Evolutionary conservation across 352 stramenopile genomes (phyloP).

Genomic region (Phytophthora megakarya): DNA sequence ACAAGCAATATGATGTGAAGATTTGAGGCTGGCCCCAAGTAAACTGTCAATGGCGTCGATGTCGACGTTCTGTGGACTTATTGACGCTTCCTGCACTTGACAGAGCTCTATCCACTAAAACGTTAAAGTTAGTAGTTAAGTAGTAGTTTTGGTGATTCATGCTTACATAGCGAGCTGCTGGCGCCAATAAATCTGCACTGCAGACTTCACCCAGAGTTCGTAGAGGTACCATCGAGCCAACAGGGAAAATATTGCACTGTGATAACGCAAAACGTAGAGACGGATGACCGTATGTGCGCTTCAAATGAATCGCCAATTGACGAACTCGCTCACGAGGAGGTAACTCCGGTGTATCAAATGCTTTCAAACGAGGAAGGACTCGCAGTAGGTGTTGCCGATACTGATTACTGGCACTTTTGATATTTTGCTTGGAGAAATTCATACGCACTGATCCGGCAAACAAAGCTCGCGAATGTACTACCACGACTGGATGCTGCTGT

Average conservation of each 20-base stretch:
- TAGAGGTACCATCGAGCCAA: slow-evolving; percentile 34
- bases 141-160: too few species aligned
- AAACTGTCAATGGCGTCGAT: slow-evolving; percentile 67
- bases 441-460: slow-evolving; percentile 37
- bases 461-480: slow-evolving; percentile 30
- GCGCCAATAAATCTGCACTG: slow-evolving; percentile 38
- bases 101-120: slow-evolving; percentile 47
- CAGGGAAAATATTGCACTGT: slow-evolving; percentile 51
- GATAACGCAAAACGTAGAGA: slow-evolving; percentile 61
- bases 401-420: slow-evolving; percentile 31
- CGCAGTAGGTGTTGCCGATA: slow-evolving; percentile 41
- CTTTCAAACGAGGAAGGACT: slow-evolving; percentile 31
- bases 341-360: slow-evolving; percentile 9
- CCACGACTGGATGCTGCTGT: slow-evolving; percentile 28
- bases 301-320: slow-evolving; percentile 46
- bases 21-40: slow-evolving; percentile 36
- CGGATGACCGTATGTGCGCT: slow-evolving; percentile 43
- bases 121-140: too few species aligned
- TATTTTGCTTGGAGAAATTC: slow-evolving; percentile 44
- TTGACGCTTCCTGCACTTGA: slow-evolving; percentile 27
- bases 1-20: slow-evolving; percentile 5
- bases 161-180: slow-evolving; percentile 54
- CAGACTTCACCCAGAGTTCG: slow-evolving; percentile 42
- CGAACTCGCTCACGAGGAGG: slow-evolving; percentile 37
- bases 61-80: slow-evolving; percentile 41